Percentiles rank a stretch among this genome's conserved stretches.
Evolutionary conservation across 306 rosid species (phyloP).

Genomic region (Glycine soja): DNA sequence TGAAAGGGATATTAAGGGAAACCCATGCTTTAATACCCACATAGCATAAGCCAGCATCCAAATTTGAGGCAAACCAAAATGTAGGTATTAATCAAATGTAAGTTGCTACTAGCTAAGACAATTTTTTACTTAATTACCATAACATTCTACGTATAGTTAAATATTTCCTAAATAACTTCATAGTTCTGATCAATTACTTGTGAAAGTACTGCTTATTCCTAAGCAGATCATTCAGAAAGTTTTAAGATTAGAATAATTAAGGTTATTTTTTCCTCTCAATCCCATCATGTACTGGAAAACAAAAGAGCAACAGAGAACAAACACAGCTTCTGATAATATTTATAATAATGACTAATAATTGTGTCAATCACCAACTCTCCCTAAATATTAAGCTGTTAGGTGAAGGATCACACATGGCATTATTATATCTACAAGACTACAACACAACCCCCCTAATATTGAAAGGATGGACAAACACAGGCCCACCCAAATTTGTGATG

Average conservation of each 20-base stretch:
- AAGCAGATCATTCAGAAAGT: neutral
- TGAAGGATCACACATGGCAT: neutral
- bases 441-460: neutral
- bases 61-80: neutral
- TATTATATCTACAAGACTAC: neutral
- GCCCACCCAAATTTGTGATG: constrained; percentile 5
- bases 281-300: neutral
- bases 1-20: neutral
- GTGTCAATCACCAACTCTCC: neutral
- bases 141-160: too few relatives aligned
- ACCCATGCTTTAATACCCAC: neutral
- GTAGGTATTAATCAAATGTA: too few relatives aligned
- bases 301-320: neutral
- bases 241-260: neutral
- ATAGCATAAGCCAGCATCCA: constrained; percentile 7
- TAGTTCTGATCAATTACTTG: neutral
- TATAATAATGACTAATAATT: constrained; percentile 5
- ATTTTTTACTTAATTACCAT: too few relatives aligned
- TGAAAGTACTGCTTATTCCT: constrained; percentile 16
- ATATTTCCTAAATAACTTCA: constrained; percentile 22
- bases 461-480: neutral
- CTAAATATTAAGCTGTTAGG: neutral
- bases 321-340: neutral
- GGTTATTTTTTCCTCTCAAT: constrained; percentile 1
- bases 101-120: too few relatives aligned